Base-by-base conservation (phyloP, 2,329 filamentous ascomycete species). In the Cercospora sojina region DNA sequence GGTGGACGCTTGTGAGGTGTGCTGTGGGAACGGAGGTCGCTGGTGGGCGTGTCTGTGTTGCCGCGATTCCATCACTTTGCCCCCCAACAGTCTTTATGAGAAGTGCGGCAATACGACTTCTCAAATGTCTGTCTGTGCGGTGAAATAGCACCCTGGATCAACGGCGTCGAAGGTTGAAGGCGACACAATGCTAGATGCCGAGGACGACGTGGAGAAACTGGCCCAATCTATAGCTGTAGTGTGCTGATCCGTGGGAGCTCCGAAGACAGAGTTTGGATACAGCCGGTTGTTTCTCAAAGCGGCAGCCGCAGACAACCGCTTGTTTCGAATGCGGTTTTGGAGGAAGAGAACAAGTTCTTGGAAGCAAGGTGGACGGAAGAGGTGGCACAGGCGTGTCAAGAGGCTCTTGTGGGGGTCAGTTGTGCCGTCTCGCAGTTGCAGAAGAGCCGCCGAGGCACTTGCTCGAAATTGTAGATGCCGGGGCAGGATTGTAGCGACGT, bases 11-110 rank as follows among this genome's bases (percentile, higher is more conserved):
- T 70, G 61, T 18, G 69, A 64, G 55, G 68, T 68, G 32, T 69
- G 27, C 76, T 79, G 73, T 73, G 75, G 72, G 71, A 76, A 73
- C 70, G 77, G 66, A 75, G 79, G 74, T 74, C 75, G 72, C 27
- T 67, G 64, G 29, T 69, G 56, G 20, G 60, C 29, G 61, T 76
- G 79, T 74, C 73, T 49, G 65, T 67, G 69, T 69, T 73, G 64
- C 68, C 66, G 69, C 71, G 71, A 23, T 38, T 71, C 70, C 70
- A 71, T 71, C 20, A 23, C 57, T 64, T n/a, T 49, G 32, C 38
- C 27, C 23, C n/a, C 20, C 41, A 5, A 18, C 31, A 25, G 6
- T 41, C 58, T 38, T 62, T 23, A 3, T 25, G 32, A 29, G 20
- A 47, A 47, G 20, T 16, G 18, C 29, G 55, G 18, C 29, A 7